Evolutionary conservation across 192 early-diverging fungal genomes (phyloP), one percentile per base, ranked within the genome.

Genomic region (Podila minutissima): DNA sequence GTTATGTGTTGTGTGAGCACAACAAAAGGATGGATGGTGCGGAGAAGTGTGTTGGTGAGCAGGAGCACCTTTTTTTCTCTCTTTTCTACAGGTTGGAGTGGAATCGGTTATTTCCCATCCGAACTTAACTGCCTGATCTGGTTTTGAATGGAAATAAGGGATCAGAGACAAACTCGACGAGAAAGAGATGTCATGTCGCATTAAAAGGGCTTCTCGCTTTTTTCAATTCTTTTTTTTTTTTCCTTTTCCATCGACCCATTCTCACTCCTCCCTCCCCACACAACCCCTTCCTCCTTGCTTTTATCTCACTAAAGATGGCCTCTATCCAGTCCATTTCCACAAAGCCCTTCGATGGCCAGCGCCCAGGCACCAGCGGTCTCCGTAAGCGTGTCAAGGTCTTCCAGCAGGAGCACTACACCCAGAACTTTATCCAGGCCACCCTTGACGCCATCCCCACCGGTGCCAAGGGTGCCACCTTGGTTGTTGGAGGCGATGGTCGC

Each of bases 401-500:
- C 83, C 91, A 97, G 88, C 96, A 99, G 82, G 84, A 82, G 50
- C 85, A 96, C 86, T 99, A 99, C 88, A 97, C 96, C 29, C 96
- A 97, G 82, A 97, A 96, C 92, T 99, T 99, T 86, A 87, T 99
- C 59, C 96, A 97, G 86, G 91, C 94, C 51, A 97, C 92, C 57
- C 89, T 99, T 37, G 86, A 89, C 19, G 88, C 93, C 38, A 97
- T 97, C 83, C 94, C 95, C 10, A 71, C 84, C 55, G 95, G 93
- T 38, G 88, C 94, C 11, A 86, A 91, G 37, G 92, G 92, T 50
- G 90, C 95, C 7, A 93, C 93, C 11, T 74, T 99, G 1, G 95
- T 99, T 49, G 93, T 99, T 22, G 98, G 98, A 64, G 98, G 98
- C 15, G 98, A 99, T 71, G 98, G 98, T 28, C 91, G 98, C 59